Percentiles rank a stretch among this genome's conserved stretches.
These are phyloP conservation scores for Thinopyrum elongatum DNA, from an alignment of 176 grass and related monocot genomes.

Conservation along the genomic window DNA sequence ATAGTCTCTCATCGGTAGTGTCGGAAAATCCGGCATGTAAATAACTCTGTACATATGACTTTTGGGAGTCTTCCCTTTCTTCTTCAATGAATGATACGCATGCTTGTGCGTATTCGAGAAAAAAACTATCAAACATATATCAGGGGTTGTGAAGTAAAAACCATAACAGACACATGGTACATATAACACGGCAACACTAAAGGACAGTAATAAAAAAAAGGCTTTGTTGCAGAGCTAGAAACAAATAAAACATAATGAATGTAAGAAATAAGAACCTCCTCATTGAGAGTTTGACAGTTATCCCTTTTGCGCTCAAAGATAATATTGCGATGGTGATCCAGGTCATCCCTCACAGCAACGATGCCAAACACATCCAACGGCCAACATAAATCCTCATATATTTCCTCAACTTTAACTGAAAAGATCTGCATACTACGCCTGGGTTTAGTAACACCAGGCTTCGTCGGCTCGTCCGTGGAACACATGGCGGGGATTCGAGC, in stretches of 20 bases:
- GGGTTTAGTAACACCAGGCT: neutral
- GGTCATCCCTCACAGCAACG: neutral
- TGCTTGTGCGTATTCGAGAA: too few relatives aligned
- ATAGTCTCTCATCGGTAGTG: too few relatives aligned
- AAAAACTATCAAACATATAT: neutral
- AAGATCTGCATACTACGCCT: neutral
- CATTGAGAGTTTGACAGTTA: neutral
- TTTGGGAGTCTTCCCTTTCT: too few relatives aligned
- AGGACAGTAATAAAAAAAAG: neutral
- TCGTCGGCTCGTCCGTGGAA: neutral
- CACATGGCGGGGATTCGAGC: neutral
- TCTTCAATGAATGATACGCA: too few relatives aligned
- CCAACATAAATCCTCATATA: neutral
- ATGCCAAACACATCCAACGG: neutral
- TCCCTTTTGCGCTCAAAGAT: conserved; percentile 12
- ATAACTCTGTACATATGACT: too few relatives aligned
- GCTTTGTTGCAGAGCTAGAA: neutral
- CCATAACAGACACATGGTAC: neutral
- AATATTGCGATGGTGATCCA: neutral
- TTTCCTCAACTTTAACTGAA: conserved; percentile 3
- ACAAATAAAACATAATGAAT: neutral
- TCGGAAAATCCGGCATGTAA: too few relatives aligned
- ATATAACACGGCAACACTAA: neutral
- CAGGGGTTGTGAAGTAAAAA: neutral
- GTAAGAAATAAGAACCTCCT: neutral